Evolutionary conservation across 495 filamentous ascomycete species (phyloP), one percentile per base, ranked within the genome.

Genomic region (Penicillium waksmanii): DNA sequence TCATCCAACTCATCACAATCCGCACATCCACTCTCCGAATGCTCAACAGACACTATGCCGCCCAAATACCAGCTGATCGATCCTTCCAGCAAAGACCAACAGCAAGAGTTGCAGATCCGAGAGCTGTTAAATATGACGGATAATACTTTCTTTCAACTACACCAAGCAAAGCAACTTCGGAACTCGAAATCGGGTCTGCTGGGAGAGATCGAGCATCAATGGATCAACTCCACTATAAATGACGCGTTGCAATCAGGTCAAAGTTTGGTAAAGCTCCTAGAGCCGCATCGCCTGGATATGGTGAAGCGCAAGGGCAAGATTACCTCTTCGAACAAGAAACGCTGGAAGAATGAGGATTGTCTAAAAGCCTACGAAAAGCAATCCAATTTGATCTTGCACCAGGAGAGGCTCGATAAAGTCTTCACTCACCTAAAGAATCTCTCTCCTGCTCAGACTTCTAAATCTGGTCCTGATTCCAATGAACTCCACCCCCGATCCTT

Each of bases 181-280:
- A 53, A 60, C 5, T 46, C 19, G 17, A 63, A 63, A 9, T 49
- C 49, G 9, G n/a, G 11, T 21, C 50, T 43, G 6, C 50, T 66
- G 15, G 64, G 64, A 23, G 60, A 66, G 27, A 60, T 66, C 31
- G 64, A 66, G 33, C 50, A 55, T 12, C 56, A 60, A n/a, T 66
- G 64, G 64, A 55, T 63, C 21, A 52, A 57, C 31, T 56, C 64
- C 9, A 63, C 60, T 3, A 57, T 63, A 11, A 51, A 25, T 10
- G 64, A 66, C 23, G 56, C 60, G 2, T 34, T 40, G 12, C 49
- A 54, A 21, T 46, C 56, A 25, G 44, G 51, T 9, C 55, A 42
- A 33, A 60, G 52, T 23, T 18, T 66, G 25, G 34, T 38, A 18
- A 48, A 48, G 13, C 36, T 66, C 11, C 40, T 66, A 17, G 60